These are phyloP conservation scores for Curvularia spicifera DNA, from an alignment of 2,329 filamentous ascomycete species.

Conservation along the genomic window DNA sequence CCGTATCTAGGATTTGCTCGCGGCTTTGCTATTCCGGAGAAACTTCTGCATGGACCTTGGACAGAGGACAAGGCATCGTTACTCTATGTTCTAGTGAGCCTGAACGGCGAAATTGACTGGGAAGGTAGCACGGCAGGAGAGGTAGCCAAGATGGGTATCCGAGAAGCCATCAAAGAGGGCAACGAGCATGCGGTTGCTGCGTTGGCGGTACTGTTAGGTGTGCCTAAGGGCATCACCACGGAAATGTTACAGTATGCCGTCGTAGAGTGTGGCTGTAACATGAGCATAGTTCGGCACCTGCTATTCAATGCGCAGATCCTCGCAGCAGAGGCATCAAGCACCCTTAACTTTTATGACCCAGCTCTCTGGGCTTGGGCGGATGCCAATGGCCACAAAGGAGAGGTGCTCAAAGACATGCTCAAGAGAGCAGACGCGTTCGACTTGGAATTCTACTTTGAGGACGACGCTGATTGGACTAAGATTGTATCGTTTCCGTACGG, in stretches of 20 bases:
- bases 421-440: slow-evolving; percentile 40
- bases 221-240: slow-evolving; percentile 39
- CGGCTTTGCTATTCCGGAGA: slow-evolving; percentile 44
- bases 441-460: slow-evolving; percentile 44
- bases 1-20: slow-evolving; percentile 42
- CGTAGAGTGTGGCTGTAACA: slow-evolving; percentile 36
- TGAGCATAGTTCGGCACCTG: slow-evolving; percentile 41
- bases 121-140: slow-evolving; percentile 44
- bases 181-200: slow-evolving; percentile 44
- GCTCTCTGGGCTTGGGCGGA: slow-evolving; percentile 45
- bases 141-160: slow-evolving; percentile 41
- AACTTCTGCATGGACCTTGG: slow-evolving; percentile 47
- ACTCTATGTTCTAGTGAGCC: slow-evolving; percentile 44
- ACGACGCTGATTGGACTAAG: slow-evolving; percentile 34
- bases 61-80: slow-evolving; percentile 37
- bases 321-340: slow-evolving; percentile 21
- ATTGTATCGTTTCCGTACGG: slow-evolving; percentile 46
- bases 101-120: slow-evolving; percentile 47
- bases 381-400: slow-evolving; percentile 35
- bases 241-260: slow-evolving; percentile 40
- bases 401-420: slow-evolving; percentile 40
- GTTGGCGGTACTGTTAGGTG: slow-evolving; percentile 42
- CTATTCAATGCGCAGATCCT: slow-evolving; percentile 47
- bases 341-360: slow-evolving; percentile 45
- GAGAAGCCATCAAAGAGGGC: slow-evolving; percentile 34